Conservation (phyloP, 164 flowering plant species). For the Liquidambar formosana region DNA sequence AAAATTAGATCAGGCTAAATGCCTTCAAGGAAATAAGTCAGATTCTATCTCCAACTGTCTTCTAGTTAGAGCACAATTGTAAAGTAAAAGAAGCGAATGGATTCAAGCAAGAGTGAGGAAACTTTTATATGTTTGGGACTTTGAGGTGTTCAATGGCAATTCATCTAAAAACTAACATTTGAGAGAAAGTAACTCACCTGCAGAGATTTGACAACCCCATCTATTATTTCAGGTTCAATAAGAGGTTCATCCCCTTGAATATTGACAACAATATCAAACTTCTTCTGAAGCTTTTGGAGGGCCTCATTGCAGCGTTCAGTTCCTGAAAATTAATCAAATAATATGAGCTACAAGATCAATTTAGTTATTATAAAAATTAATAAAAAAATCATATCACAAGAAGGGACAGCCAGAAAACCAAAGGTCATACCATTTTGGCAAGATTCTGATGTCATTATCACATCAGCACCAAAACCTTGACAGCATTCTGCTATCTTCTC, state of each 20-base stretch:
- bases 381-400: neutral
- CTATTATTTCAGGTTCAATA: conserved; percentile 95
- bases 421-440: conserved; percentile 70
- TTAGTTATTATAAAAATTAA: neutral
- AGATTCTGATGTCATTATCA: conserved; percentile 92
- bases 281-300: conserved; percentile 71
- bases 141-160: neutral
- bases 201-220: conserved; percentile 85
- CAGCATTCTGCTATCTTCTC: conserved; percentile 94
- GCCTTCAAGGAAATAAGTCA: too few relatives aligned
- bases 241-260: conserved; percentile 99
- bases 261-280: conserved; percentile 92
- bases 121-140: too few relatives aligned
- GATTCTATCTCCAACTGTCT: too few relatives aligned
- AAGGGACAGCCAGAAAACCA: conserved; percentile 2
- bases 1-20: too few relatives aligned
- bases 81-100: too few relatives aligned
- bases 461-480: conserved; percentile 89
- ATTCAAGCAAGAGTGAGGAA: too few relatives aligned
- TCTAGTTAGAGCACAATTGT: too few relatives aligned
- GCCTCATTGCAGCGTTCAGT: conserved; percentile 96
- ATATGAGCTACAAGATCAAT: neutral
- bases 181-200: conserved; percentile 46
- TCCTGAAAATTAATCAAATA: conserved; percentile 38
- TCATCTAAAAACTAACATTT: neutral